Percentiles rank a stretch among this genome's conserved stretches.
Conservation (phyloP, 495 filamentous ascomycete species). For the Hypomontagnella submonticulosa region DNA sequence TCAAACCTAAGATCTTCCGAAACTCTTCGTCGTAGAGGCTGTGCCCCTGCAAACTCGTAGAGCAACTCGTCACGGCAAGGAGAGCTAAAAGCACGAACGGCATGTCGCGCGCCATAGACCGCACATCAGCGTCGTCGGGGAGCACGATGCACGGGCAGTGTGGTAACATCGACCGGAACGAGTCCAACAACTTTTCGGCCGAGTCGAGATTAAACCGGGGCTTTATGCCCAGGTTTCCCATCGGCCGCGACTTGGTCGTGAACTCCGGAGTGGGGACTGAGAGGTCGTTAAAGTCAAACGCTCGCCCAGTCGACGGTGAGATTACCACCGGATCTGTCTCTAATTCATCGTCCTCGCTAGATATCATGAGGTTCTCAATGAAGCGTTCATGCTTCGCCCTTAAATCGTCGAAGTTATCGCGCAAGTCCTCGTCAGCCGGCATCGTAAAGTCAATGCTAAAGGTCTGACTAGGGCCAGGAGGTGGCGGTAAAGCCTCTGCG, state of each 20-base stretch:
- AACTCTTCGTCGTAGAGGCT: constrained; percentile 63
- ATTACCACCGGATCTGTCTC: constrained; percentile 30
- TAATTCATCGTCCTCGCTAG: constrained; percentile 30
- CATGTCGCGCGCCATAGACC: constrained; percentile 48
- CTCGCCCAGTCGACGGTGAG: constrained; percentile 30
- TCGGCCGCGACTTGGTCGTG: constrained; percentile 36
- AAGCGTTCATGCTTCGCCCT: constrained; percentile 50
- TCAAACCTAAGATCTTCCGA: constrained; percentile 59
- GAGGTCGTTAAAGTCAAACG: constrained; percentile 46
- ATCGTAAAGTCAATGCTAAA: constrained; percentile 63
- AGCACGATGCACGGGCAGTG: constrained; percentile 55
- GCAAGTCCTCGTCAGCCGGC: constrained; percentile 45
- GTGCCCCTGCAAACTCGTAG: constrained; percentile 55
- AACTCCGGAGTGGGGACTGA: constrained; percentile 47
- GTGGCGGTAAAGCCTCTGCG: constrained; percentile 38
- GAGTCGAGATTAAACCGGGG: constrained; percentile 62
- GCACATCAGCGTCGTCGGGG: constrained; percentile 48
- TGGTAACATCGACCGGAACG: constrained; percentile 54
- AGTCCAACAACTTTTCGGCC: constrained; percentile 52
- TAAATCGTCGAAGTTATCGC: constrained; percentile 51
- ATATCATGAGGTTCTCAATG: constrained; percentile 48
- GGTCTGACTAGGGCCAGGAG: constrained; percentile 58
- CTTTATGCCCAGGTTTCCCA: constrained; percentile 50
- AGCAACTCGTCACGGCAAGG: constrained; percentile 58
- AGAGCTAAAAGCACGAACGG: constrained; percentile 60